Percentiles rank a stretch among this genome's conserved stretches.
These are phyloP conservation scores for Metschnikowia cerradonensis DNA, from an alignment of 805 yeast genomes.

Conservation along the genomic window DNA sequence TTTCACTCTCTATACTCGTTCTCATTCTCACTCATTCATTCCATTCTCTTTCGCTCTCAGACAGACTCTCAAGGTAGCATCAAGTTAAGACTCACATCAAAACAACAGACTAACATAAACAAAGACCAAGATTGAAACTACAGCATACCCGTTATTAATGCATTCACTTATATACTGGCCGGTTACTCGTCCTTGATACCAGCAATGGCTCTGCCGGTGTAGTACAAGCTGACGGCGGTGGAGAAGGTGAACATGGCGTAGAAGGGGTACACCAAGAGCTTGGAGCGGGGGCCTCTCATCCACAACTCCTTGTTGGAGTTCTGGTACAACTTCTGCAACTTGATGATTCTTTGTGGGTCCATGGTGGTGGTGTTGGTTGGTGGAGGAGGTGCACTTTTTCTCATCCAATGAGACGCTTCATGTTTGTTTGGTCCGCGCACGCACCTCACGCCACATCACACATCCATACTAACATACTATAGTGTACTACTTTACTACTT, in stretches of 20 bases:
- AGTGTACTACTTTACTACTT: no score
- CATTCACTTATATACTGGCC: conserved; percentile 7
- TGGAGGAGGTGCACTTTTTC: conserved; percentile 11
- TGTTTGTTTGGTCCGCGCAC: conserved; percentile 10
- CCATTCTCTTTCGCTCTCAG: no score
- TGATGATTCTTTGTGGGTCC: conserved; percentile 47
- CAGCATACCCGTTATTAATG: conserved; percentile 1
- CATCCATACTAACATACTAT: neutral
- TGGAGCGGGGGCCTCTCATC: conserved; percentile 50
- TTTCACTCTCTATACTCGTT: no score
- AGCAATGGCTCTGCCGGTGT: conserved; percentile 64
- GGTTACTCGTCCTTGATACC: conserved; percentile 51
- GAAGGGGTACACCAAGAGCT: conserved; percentile 72
- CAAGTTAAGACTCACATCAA: no score
- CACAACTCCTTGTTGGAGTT: conserved; percentile 40
- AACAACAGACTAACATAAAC: no score
- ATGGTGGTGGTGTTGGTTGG: conserved; percentile 17
- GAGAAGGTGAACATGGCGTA: conserved; percentile 68
- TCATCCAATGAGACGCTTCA: conserved; percentile 14
- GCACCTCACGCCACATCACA: conserved; percentile 3
- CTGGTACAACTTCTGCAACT: conserved; percentile 44
- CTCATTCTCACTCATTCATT: no score
- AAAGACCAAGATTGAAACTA: neutral
- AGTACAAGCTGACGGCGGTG: conserved; percentile 61
- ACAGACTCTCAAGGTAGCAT: no score